These are phyloP conservation scores for Recurvomyces mirabilis DNA, from an alignment of 495 filamentous ascomycete genomes.

Conservation along the genomic window DNA sequence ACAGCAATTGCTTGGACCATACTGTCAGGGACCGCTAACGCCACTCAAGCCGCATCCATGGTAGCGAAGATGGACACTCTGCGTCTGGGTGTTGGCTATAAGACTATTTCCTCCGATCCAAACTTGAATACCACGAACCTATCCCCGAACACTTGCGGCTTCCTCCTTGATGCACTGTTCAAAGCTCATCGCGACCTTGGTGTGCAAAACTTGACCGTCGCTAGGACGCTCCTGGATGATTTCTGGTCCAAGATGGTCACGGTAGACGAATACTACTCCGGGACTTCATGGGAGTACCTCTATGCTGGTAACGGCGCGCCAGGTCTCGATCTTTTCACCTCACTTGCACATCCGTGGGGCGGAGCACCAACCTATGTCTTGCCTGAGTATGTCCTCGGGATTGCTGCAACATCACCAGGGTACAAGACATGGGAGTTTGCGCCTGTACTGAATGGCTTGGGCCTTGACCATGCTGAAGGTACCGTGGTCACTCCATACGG, in stretches of 20 bases:
- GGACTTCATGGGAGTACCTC: constrained; percentile 34
- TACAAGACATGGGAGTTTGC: constrained; percentile 8
- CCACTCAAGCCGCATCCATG: constrained; percentile 13
- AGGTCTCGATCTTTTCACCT: constrained; percentile 30
- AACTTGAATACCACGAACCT: constrained; percentile 15
- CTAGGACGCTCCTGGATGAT: constrained; percentile 21
- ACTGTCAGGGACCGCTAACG: constrained; percentile 23
- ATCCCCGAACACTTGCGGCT: constrained; percentile 26
- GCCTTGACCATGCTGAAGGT: constrained; percentile 2
- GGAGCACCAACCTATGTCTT: constrained; percentile 32
- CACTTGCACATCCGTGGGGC: constrained; percentile 33
- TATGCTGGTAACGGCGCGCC: constrained; percentile 27
- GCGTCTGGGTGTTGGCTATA: constrained; percentile 17
- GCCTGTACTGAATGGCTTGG: constrained; percentile 3
- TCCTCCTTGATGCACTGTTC: constrained; percentile 24
- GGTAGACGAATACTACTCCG: constrained; percentile 28
- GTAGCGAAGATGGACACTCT: constrained; percentile 7
- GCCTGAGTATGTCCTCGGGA: constrained; percentile 20
- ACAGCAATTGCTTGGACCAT: constrained; percentile 26
- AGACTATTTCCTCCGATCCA: constrained; percentile 13
- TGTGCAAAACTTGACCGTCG: constrained; percentile 5
- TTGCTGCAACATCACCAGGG: background rate
- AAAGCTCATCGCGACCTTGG: constrained; percentile 6
- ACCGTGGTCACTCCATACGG: constrained; percentile 6
- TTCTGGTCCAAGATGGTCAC: constrained; percentile 30